Evolutionary conservation across 768 basidiomycete genomes (phyloP).

Genomic region (Xerocomellus intermedius): DNA sequence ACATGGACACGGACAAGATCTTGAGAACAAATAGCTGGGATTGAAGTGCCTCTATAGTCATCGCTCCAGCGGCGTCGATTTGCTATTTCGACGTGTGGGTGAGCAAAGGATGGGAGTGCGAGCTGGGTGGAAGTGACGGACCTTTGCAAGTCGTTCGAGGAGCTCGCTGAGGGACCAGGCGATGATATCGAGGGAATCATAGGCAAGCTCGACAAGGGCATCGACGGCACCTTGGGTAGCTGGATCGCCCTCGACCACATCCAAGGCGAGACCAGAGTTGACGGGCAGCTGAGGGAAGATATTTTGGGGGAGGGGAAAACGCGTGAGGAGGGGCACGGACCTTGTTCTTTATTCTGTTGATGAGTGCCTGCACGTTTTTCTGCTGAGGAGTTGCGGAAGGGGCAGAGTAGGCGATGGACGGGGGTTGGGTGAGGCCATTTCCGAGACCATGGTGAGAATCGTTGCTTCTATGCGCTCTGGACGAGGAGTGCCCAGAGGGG

Average conservation of each 20-base stretch:
- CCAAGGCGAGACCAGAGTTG: slow-evolving; percentile 73
- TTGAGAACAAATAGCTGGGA: slow-evolving; percentile 87
- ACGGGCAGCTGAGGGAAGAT: slow-evolving; percentile 64
- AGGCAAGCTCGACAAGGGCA: slow-evolving; percentile 75
- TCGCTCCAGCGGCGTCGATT: slow-evolving; percentile 48
- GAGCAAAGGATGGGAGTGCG: slow-evolving; percentile 4
- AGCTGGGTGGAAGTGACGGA: slow-evolving; percentile 32
- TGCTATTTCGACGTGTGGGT: slow-evolving; percentile 40
- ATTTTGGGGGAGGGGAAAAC: not conserved
- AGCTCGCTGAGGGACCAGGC: slow-evolving; percentile 75
- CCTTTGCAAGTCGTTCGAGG: slow-evolving; percentile 76
- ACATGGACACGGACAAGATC: slow-evolving; percentile 73
- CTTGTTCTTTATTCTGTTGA: slow-evolving; percentile 80
- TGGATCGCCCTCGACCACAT: slow-evolving; percentile 71
- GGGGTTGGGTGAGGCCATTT: slow-evolving; percentile 33
- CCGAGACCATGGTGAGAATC: slow-evolving; percentile 53
- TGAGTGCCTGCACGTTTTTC: slow-evolving; percentile 77
- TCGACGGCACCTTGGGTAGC: slow-evolving; percentile 75
- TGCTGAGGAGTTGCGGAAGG: slow-evolving; percentile 62
- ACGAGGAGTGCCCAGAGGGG: slow-evolving; percentile 33
- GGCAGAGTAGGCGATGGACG: slow-evolving; percentile 38
- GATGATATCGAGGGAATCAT: slow-evolving; percentile 77
- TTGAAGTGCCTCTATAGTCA: slow-evolving; percentile 72
- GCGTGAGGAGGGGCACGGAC: slow-evolving; percentile 37
- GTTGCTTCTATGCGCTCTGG: slow-evolving; percentile 58